A percentile compares a stretch with the other conserved stretches of the same genome.
Conservation (phyloP, 345 rosid species). For the Populus pruinosa region DNA sequence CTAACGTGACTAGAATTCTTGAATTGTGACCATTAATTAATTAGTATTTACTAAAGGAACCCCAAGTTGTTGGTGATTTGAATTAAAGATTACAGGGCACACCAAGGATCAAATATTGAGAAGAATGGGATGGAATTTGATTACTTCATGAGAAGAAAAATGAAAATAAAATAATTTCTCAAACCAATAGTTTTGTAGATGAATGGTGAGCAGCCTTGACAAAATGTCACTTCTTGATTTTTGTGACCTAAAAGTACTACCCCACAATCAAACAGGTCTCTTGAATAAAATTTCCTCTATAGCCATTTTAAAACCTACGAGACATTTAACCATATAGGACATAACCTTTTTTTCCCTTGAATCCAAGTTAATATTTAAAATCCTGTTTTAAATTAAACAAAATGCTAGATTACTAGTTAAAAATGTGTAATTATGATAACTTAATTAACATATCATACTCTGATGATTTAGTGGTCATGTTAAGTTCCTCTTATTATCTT, state of each 20-base stretch:
- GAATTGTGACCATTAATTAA: too few relatives aligned
- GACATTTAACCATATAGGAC: conserved; percentile 30
- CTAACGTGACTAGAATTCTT: too few relatives aligned
- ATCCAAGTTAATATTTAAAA: conserved; percentile 17
- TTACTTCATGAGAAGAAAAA: too few relatives aligned
- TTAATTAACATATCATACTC: conserved; percentile 50
- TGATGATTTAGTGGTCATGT: conserved; percentile 58
- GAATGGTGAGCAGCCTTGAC: background rate
- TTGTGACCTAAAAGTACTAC: background rate
- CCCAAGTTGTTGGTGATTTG: too few relatives aligned
- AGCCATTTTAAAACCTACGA: conserved; percentile 29
- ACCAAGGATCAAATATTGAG: too few relatives aligned
- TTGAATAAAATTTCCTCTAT: background rate
- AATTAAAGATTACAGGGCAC: too few relatives aligned
- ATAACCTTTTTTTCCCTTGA: conserved; percentile 41
- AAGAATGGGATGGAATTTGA: background rate
- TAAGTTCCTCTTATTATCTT: conserved; percentile 7
- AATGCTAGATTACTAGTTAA: background rate
- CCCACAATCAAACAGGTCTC: background rate
- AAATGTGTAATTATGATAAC: conserved; percentile 22
- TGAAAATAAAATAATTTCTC: too few relatives aligned
- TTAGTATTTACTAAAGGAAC: too few relatives aligned
- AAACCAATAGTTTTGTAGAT: too few relatives aligned
- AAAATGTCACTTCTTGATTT: background rate
- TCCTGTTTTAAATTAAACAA: background rate